These are phyloP conservation scores for Globomyces pollinis-pini DNA, from an alignment of 192 early-diverging fungal genomes.

Conservation along the genomic window DNA sequence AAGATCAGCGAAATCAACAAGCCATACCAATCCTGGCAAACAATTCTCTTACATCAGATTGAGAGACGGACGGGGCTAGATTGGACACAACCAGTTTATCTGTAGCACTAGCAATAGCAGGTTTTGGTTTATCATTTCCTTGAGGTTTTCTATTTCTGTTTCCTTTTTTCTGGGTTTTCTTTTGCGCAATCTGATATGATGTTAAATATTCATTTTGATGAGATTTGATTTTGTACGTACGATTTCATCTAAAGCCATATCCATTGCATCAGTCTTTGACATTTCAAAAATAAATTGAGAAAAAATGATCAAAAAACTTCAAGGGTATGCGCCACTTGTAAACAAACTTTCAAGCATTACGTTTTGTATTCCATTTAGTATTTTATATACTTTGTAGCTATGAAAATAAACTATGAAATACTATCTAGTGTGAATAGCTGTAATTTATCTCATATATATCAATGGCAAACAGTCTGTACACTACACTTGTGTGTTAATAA, in stretches of 20 bases:
- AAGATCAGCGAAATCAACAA: too few species aligned
- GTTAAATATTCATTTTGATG: background rate
- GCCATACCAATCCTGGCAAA: constrained; percentile 37
- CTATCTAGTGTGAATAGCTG: too few species aligned
- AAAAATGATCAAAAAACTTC: background rate
- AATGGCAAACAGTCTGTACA: too few species aligned
- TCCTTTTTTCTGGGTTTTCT: background rate
- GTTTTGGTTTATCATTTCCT: background rate
- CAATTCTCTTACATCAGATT: constrained; percentile 34
- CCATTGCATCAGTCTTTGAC: constrained; percentile 4
- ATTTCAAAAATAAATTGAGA: background rate
- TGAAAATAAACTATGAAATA: too few species aligned
- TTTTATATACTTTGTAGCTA: too few species aligned
- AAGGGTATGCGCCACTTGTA: too few species aligned
- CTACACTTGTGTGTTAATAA: too few species aligned
- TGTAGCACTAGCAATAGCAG: constrained; percentile 2
- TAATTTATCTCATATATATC: too few species aligned
- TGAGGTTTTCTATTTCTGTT: background rate
- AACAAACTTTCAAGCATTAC: too few species aligned
- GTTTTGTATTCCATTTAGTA: too few species aligned
- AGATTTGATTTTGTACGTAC: constrained; percentile 16
- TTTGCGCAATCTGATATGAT: background rate
- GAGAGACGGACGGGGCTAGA: constrained; percentile 29
- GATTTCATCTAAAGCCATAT: constrained; percentile 31
- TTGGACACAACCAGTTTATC: constrained; percentile 35